A percentile compares a stretch with the other conserved stretches of the same genome.
Conservation (phyloP, 2,329 filamentous ascomycete species). For the Orbilia quercus region DNA sequence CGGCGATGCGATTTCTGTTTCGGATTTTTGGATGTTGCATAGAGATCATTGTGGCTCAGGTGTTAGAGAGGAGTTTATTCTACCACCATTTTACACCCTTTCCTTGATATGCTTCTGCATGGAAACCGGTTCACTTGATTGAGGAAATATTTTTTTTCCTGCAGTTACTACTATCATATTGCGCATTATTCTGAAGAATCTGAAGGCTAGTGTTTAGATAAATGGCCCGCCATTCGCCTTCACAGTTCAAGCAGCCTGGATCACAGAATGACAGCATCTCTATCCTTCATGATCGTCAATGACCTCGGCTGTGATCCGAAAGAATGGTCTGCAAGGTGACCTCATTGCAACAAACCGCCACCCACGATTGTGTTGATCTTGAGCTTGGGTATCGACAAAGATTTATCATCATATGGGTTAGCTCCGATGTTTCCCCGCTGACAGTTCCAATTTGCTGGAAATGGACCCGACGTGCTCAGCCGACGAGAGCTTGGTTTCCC, state of each 20-base stretch:
- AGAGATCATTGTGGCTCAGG: not conserved
- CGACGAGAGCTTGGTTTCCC: slow-evolving; percentile 5
- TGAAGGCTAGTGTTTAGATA: too few relatives aligned
- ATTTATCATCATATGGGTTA: not conserved
- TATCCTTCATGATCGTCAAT: too few relatives aligned
- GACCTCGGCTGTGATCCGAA: not conserved
- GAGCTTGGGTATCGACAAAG: not conserved
- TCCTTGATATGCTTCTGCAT: too few relatives aligned
- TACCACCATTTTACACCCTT: not conserved
- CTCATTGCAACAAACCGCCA: slow-evolving; percentile 6
- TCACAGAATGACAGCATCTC: too few relatives aligned
- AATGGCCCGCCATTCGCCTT: not conserved
- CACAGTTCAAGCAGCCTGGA: too few relatives aligned
- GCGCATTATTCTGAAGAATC: too few relatives aligned
- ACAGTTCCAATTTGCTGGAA: slow-evolving; percentile 4
- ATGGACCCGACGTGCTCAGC: slow-evolving; percentile 5
- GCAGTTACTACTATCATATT: too few relatives aligned
- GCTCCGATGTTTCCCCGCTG: not conserved
- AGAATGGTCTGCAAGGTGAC: slow-evolving; percentile 3
- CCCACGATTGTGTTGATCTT: not conserved
- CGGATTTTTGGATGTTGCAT: not conserved
- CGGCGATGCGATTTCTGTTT: slow-evolving; percentile 1
- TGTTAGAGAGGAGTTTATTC: not conserved
- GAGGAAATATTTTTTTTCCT: too few relatives aligned
- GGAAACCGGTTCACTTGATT: too few relatives aligned